phyloP scores from a whole-genome alignment of 106 monocot genomes.

The Acanthochlamys bracteata region DNA sequence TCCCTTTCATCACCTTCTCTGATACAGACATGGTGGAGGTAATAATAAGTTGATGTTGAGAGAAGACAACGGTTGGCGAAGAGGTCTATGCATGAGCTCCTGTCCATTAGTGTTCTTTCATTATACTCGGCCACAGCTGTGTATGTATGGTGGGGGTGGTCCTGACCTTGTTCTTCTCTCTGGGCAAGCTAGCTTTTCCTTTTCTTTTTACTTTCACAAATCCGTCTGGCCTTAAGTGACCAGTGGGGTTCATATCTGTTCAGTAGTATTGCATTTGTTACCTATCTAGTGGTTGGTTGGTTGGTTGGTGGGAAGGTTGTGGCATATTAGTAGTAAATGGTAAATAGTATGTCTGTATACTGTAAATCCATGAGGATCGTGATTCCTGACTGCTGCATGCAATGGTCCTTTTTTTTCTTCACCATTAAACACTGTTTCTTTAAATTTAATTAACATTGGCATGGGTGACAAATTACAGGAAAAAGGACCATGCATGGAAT shows the following conservation, averaged over 20 bases:
- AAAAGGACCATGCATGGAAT: too few species aligned
- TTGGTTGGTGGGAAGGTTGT: not conserved
- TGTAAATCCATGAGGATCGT: too few species aligned
- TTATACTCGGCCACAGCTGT: not conserved
- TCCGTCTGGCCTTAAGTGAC: not conserved
- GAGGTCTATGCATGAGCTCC: not conserved
- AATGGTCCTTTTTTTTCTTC: too few species aligned
- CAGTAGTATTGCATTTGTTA: not conserved
- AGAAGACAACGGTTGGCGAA: not conserved
- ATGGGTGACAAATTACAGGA: too few species aligned
- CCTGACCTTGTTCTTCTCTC: not conserved
- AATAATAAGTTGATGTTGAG: not conserved
- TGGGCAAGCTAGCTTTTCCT: not conserved
- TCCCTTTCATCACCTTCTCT: not conserved
- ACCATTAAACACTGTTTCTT: too few species aligned
- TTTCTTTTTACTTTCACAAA: not conserved
- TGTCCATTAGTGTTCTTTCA: not conserved
- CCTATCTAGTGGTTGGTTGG: slow-evolving; percentile 1
- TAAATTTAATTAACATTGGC: too few species aligned
- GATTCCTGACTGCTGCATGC: too few species aligned
- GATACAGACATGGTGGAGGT: not conserved
- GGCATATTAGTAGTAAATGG: not conserved
- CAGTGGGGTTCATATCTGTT: not conserved
- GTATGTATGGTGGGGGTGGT: not conserved
- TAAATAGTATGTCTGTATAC: not conserved